A percentile compares a stretch with the other conserved stretches of the same genome.
Conservation (phyloP, 352 stramenopile species). For the Nothophytophthora sp. region DNA sequence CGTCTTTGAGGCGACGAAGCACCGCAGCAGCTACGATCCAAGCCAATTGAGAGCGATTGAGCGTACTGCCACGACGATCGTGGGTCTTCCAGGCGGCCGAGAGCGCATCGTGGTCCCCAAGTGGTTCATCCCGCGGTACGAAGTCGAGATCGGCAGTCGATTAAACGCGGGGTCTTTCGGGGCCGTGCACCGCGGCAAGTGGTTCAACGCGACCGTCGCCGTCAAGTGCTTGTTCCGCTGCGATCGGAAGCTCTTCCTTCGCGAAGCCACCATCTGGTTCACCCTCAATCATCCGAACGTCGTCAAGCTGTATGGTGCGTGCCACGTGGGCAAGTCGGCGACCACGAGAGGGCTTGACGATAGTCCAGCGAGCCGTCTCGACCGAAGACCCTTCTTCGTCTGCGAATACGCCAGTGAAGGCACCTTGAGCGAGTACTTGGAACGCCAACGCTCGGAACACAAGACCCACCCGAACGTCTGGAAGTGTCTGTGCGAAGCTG, state of each 20-base stretch:
- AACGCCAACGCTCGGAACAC: slow-evolving; percentile 4
- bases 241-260: slow-evolving; percentile 28
- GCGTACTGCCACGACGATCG: slow-evolving; percentile 6
- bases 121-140: slow-evolving; percentile 30
- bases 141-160: slow-evolving; percentile 19
- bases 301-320: slow-evolving; percentile 40
- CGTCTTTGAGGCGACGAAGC: slow-evolving; percentile 28
- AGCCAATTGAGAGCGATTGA: slow-evolving; percentile 19
- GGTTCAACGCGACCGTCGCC: slow-evolving; percentile 30
- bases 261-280: slow-evolving; percentile 38
- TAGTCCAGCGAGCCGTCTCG: slow-evolving; percentile 2
- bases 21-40: slow-evolving; percentile 24
- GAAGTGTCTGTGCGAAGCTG: slow-evolving; percentile 23
- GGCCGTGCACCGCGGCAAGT: slow-evolving; percentile 26
- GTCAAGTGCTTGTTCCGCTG: slow-evolving; percentile 37
- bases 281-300: slow-evolving; percentile 38
- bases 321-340: slow-evolving; percentile 26
- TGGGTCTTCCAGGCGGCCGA: slow-evolving; percentile 1
- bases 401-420: slow-evolving; percentile 28
- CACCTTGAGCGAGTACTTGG: slow-evolving; percentile 29
- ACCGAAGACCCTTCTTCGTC: slow-evolving; percentile 34
- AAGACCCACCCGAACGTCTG: slow-evolving; percentile 17
- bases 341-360: slow-evolving; percentile 13
- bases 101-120: slow-evolving; percentile 10
- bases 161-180: slow-evolving; percentile 30